phyloP scores from a whole-genome alignment of 2,329 filamentous ascomycete genomes.

The Paecilomyces fulvus region DNA sequence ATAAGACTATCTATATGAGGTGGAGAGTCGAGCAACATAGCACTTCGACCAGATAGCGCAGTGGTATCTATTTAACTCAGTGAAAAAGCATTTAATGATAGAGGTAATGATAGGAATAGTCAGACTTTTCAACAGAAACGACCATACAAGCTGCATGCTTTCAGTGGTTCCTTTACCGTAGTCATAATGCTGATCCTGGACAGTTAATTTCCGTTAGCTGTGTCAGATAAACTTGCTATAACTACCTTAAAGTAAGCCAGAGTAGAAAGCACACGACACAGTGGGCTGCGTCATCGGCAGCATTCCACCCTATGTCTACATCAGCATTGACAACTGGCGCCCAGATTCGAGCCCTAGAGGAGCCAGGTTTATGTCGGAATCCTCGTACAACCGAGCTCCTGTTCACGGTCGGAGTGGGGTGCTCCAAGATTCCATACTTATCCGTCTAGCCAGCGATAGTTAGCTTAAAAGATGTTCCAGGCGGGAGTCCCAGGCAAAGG shows the following conservation, averaged over 20 bases:
- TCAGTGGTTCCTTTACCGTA: not conserved
- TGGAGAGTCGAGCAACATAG: no score
- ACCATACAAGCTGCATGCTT: no score
- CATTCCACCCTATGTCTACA: not conserved
- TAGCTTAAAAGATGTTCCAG: not conserved
- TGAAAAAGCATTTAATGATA: no score
- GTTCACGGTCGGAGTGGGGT: not conserved
- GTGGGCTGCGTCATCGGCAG: not conserved
- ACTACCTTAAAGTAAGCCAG: not conserved
- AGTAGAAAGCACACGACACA: not conserved
- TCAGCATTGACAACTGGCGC: not conserved
- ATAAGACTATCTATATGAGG: no score
- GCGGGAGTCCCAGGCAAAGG: not conserved
- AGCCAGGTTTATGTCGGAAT: not conserved
- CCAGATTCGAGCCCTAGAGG: not conserved
- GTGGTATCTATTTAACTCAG: no score
- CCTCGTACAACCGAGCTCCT: not conserved
- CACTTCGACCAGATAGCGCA: no score
- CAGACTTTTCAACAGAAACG: no score
- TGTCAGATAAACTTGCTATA: not conserved
- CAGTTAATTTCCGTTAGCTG: not conserved
- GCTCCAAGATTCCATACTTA: not conserved
- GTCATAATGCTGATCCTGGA: not conserved
- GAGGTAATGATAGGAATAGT: no score
- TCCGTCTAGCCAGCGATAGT: not conserved